Evolutionary conservation across 306 rosid species (phyloP), one percentile per base, ranked within the genome.

Genomic region (Gynostemma pentaphyllum): DNA sequence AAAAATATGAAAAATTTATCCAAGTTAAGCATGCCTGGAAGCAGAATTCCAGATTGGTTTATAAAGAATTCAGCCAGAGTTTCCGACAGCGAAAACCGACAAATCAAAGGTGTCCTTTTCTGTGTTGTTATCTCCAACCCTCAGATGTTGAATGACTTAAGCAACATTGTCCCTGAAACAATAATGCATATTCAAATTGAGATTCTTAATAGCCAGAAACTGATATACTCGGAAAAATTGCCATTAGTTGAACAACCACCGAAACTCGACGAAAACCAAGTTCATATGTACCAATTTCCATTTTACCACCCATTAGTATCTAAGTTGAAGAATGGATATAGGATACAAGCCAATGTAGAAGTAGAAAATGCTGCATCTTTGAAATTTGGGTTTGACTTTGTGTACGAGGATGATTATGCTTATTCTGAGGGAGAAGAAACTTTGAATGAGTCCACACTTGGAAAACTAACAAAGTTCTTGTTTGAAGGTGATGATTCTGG

Each of bases 21-120:
- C 69, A 72, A 45, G 71, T 62, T 83, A 68, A 78, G 81, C 68
- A 83, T 80, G 72, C 95, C 88, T 4, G 88, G 95, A 72, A 63
- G 65, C 50, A 68, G 37, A 54, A 69, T 87, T 51, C 90, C 88
- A 9, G 73, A 74, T 62, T 84, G 90, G 95, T 74, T 82, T 66
- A 68, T 77, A 24, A 56, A 70, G 64, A 63, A 66, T 46, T 55
- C 49, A 60, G 73, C 84, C 4, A 68, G 51, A 68, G 80, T 79
- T 69, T 61, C 83, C 19, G 75, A 80, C 27, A 56, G 22, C 46
- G 67, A 73, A 67, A 78, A 80, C 67, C 66, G 69, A 37, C 69
- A 62, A 23, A 53, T 80, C 64, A 80, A 63, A 70, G 74, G 81
- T 51, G 76, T 74, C n/a, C 55, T 78, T 21, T 34, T 84, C 22